phyloP scores from a whole-genome alignment of 768 basidiomycete genomes.

The Pleurotus tuber-regium region DNA sequence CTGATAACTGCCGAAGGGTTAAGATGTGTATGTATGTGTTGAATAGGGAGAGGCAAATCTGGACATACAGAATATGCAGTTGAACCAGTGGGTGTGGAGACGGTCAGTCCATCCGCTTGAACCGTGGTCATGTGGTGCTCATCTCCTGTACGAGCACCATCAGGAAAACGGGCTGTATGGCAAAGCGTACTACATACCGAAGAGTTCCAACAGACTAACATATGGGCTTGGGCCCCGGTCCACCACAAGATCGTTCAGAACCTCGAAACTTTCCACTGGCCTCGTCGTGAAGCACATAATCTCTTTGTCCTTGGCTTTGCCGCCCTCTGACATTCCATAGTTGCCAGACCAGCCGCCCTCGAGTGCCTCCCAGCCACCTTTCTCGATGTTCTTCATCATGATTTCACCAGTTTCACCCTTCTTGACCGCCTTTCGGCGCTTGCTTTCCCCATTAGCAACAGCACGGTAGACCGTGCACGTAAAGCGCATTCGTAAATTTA shows the following conservation, averaged over 20 bases:
- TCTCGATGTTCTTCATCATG: conserved; percentile 89
- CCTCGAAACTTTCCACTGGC: conserved; percentile 95
- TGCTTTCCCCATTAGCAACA: conserved; percentile 69
- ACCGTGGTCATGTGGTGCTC: conserved; percentile 99
- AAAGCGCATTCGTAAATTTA: conserved; percentile 98
- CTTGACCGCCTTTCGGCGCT: conserved; percentile 79
- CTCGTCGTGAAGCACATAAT: conserved; percentile 98
- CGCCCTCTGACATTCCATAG: conserved; percentile 36
- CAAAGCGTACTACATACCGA: conserved; percentile 59
- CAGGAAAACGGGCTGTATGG: not conserved
- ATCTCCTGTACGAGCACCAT: conserved; percentile 60
- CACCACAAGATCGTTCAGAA: conserved; percentile 94
- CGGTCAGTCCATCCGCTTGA: conserved; percentile 93
- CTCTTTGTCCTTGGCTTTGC: conserved; percentile 80
- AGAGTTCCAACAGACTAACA: conserved; percentile 92
- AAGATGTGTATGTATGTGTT: conserved; percentile 11
- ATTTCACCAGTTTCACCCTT: conserved; percentile 95
- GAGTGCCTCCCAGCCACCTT: conserved; percentile 94
- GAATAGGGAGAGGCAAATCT: no score
- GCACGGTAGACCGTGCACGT: conserved; percentile 98
- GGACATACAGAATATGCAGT: conserved; percentile 93
- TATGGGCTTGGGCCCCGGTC: conserved; percentile 98
- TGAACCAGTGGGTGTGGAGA: conserved; percentile 96
- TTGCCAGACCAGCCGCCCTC: conserved; percentile 68
- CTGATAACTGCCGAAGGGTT: conserved; percentile 61